Conservation (phyloP, 805 yeast species). For the Komagataella kurtzmanii region DNA sequence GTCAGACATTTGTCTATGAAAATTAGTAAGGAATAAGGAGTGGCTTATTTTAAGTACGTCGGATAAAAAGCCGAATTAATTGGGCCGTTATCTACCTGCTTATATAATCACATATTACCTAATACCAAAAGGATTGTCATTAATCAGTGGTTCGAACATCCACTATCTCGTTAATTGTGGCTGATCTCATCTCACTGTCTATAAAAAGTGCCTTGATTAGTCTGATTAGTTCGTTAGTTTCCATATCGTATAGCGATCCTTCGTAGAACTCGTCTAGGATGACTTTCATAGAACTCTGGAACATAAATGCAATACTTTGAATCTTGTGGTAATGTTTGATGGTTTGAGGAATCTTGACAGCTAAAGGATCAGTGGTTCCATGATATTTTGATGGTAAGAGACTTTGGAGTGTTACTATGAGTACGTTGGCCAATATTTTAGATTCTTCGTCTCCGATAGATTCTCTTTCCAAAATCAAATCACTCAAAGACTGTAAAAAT, state of each 20-base stretch:
- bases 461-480: slow-evolving; percentile 8
- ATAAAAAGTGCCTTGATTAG: slow-evolving; percentile 30
- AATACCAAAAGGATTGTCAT: background rate
- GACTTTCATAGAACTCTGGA: slow-evolving; percentile 23
- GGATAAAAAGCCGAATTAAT: background rate
- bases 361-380: background rate
- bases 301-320: slow-evolving; percentile 12
- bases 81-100: background rate
- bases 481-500: slow-evolving; percentile 8
- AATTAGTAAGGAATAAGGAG: background rate
- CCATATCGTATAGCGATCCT: slow-evolving; percentile 35
- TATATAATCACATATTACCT: background rate
- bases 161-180: slow-evolving; percentile 29
- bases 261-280: slow-evolving; percentile 36
- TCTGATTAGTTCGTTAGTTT: slow-evolving; percentile 29
- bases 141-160: slow-evolving; percentile 20
- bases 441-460: slow-evolving; percentile 21
- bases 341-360: background rate
- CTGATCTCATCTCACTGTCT: slow-evolving; percentile 29
- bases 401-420: slow-evolving; percentile 1
- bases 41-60: background rate
- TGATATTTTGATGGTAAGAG: background rate
- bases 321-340: slow-evolving; percentile 12
- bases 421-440: slow-evolving; percentile 8
- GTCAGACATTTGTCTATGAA: slow-evolving; percentile 21